These are phyloP conservation scores for Lentithecium fluviatile DNA, from an alignment of 495 filamentous ascomycete genomes.

Conservation along the genomic window DNA sequence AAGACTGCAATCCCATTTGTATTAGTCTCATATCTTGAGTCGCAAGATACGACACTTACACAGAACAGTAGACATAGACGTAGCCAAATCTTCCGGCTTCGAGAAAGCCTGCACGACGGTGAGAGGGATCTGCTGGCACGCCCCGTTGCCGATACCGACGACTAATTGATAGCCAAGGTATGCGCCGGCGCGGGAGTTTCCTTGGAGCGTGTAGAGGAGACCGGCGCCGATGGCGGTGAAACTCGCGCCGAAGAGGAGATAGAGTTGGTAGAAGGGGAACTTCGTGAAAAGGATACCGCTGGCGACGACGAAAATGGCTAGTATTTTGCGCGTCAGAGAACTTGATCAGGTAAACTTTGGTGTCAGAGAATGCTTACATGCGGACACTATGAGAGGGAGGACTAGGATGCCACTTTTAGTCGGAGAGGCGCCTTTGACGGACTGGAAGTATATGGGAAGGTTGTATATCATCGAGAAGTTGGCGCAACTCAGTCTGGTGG, in stretches of 20 bases:
- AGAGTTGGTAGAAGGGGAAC: too few relatives aligned
- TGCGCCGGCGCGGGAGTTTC: conserved; percentile 5
- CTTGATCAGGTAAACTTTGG: too few relatives aligned
- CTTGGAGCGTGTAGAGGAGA: conserved; percentile 15
- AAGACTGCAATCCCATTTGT: neutral
- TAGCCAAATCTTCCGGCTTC: conserved; percentile 7
- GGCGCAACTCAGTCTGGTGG: too few relatives aligned
- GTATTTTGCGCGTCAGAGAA: too few relatives aligned
- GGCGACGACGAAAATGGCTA: too few relatives aligned
- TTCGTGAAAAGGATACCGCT: too few relatives aligned
- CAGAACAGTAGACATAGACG: conserved; percentile 20
- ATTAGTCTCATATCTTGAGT: neutral
- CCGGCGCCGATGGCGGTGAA: conserved; percentile 28
- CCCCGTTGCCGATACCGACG: conserved; percentile 7
- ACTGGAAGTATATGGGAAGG: too few relatives aligned
- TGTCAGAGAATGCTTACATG: too few relatives aligned
- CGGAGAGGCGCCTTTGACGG: too few relatives aligned
- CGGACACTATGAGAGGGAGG: too few relatives aligned
- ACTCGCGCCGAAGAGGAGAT: conserved; percentile 12
- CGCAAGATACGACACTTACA: neutral
- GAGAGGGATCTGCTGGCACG: conserved; percentile 2
- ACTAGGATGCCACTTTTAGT: too few relatives aligned
- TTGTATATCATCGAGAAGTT: too few relatives aligned
- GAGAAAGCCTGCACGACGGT: conserved; percentile 5
- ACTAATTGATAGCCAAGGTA: conserved; percentile 28